Conservation (phyloP, 2,329 filamentous ascomycete species). For the Penicillium sp. region DNA sequence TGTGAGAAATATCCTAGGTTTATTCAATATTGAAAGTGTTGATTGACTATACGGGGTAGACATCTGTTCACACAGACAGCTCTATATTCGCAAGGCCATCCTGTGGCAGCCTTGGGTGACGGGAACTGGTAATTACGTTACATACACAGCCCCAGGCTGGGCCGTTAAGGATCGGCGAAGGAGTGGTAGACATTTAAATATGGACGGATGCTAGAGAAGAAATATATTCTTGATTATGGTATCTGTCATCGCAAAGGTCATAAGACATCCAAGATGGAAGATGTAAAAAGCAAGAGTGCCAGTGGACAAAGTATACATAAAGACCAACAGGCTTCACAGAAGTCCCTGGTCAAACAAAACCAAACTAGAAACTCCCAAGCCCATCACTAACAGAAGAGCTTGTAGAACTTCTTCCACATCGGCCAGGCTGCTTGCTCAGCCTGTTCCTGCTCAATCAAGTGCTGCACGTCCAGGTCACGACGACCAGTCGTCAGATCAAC, state of each 20-base stretch:
- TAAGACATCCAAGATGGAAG: conserved; percentile 10
- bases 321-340: not conserved
- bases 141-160: conserved; percentile 22
- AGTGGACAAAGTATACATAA: not conserved
- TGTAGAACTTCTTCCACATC: conserved; percentile 75
- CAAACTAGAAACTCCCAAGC: conserved; percentile 4
- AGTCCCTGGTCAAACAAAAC: conserved; percentile 3
- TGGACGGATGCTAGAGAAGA: not conserved
- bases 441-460: conserved; percentile 77
- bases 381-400: conserved; percentile 67
- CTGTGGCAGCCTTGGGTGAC: too few species aligned
- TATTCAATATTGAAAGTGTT: too few species aligned
- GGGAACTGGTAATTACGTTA: conserved; percentile 14
- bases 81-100: too few species aligned
- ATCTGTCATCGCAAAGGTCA: conserved; percentile 14
- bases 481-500: conserved; percentile 89
- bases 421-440: conserved; percentile 76
- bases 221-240: conserved; percentile 11
- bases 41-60: too few species aligned
- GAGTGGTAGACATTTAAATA: not conserved
- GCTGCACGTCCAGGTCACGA: conserved; percentile 79
- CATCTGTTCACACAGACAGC: too few species aligned
- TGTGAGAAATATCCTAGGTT: too few species aligned
- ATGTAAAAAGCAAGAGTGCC: not conserved
- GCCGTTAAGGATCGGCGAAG: conserved; percentile 10